A percentile compares a stretch with the other conserved stretches of the same genome.
Evolutionary conservation across 78 protist species (phyloP).

Genomic region (Paratrimastix pyriformis): DNA sequence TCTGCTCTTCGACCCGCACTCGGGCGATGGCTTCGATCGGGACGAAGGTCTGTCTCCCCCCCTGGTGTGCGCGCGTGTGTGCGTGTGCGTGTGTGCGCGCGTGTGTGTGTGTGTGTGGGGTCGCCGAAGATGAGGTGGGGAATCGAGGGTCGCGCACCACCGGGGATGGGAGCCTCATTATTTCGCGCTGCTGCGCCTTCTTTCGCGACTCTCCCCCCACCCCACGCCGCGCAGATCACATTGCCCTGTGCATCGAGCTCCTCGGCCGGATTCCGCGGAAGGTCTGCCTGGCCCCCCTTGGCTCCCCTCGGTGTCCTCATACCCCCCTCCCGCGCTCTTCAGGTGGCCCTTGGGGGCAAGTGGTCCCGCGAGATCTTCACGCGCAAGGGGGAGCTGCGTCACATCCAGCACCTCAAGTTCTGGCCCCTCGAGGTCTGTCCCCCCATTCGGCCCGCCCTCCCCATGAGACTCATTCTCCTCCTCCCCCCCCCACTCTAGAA

Average conservation of each 20-base stretch:
- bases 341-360: conserved; percentile 3
- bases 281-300: background rate
- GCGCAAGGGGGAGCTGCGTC: conserved; percentile 56
- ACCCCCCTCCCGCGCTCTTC: background rate
- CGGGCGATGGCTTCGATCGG: conserved; percentile 35
- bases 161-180: too few relatives aligned
- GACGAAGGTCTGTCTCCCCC: too few relatives aligned
- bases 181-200: too few relatives aligned
- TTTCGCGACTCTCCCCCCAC: too few relatives aligned
- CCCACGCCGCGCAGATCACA: conserved; percentile 55
- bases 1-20: conserved; percentile 32
- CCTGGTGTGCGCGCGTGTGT: too few relatives aligned
- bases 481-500: too few relatives aligned
- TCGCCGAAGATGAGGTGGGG: too few relatives aligned
- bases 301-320: background rate
- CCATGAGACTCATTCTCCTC: too few relatives aligned
- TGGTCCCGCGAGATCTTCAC: conserved; percentile 38
- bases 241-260: conserved; percentile 64
- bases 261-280: conserved; percentile 60
- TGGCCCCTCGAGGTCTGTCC: conserved; percentile 76
- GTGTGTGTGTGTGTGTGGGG: too few relatives aligned
- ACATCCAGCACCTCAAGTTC: conserved; percentile 43
- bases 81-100: too few relatives aligned
- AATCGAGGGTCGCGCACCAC: too few relatives aligned
- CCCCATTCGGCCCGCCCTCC: too few relatives aligned